Evolutionary conservation across 169 alveolate genomes (phyloP), one percentile per base, ranked within the genome.

Genomic region (Plasmodium knowlesi): DNA sequence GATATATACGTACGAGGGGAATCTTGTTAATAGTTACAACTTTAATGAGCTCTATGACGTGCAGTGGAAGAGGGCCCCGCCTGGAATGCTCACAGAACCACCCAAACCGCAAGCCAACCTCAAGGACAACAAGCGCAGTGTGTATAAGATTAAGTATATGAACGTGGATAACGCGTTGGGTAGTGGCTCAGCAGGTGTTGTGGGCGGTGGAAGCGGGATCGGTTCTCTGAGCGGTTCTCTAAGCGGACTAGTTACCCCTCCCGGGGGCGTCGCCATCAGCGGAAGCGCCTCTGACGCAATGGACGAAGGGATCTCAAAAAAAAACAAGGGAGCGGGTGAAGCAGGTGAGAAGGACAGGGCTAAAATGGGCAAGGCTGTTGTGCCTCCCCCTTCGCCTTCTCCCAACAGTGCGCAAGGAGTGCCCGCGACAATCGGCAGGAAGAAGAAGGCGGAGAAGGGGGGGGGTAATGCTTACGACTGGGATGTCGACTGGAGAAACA

Each of bases 1-100:
- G 74, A 95, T 96, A 3, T 96, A 94, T 72, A 96, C 92, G 22
- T 93, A 93, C 82, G 97, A 96, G 83, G 97, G 97, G 1, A 93
- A 94, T 34, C 80, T 95, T 1, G 76, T 96, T 19, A 95, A 46
- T 19, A 91, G 84, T 28, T 72, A 25, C 41, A 73, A 30, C 53
- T 91, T 91, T 19, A 83, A 83, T 28, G 92, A 91, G 28, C 53
- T 91, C 0, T 91, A 91, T 70, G 92, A 91, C 43, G 95, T 78
- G 5, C 53, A 83, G 43, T 91, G 95, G 95, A 81, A 72, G 32
- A 91, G 34, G 50, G 6, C n/a, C 16, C 37, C 32, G 1, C 88
- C 92, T 2, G 94, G 94, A 10, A 2, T 46, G 10, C 54, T 78
- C 22, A 3, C 37, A 1, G 78, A 71, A 22, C 94, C 94, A 9